Conservation (phyloP, 2,329 filamentous ascomycete species). For the Colletotrichum tofieldiae region DNA sequence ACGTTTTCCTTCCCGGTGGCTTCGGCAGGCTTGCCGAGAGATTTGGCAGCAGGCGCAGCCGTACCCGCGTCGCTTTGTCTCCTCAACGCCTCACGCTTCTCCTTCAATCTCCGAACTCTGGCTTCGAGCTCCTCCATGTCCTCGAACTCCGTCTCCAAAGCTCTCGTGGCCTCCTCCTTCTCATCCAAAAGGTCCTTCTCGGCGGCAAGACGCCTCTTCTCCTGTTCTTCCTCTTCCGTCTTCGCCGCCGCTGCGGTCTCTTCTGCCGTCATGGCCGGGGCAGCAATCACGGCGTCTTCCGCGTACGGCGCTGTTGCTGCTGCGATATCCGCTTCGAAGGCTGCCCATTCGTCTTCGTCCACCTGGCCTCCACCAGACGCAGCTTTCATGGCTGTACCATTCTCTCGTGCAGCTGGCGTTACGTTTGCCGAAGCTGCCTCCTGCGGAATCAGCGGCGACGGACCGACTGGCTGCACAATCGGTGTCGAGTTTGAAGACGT, state of each 20-base stretch:
- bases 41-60: constrained; percentile 40
- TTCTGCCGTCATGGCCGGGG: constrained; percentile 76
- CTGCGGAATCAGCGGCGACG: constrained; percentile 57
- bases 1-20: constrained; percentile 49
- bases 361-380: constrained; percentile 48
- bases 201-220: constrained; percentile 67
- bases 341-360: constrained; percentile 88
- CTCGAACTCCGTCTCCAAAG: constrained; percentile 84
- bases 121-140: constrained; percentile 87
- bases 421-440: constrained; percentile 38
- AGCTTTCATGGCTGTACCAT: constrained; percentile 44
- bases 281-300: constrained; percentile 75
- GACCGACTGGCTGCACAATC: constrained; percentile 47
- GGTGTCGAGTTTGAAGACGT: constrained; percentile 61
- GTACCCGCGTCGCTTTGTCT: constrained; percentile 53
- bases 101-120: constrained; percentile 77
- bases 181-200: constrained; percentile 76
- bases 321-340: constrained; percentile 88
- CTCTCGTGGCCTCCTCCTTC: constrained; percentile 81
- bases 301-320: constrained; percentile 56
- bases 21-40: constrained; percentile 40
- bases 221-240: constrained; percentile 66
- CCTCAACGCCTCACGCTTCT: constrained; percentile 78
- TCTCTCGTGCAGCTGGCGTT: constrained; percentile 29
- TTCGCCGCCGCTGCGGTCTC: constrained; percentile 71